phyloP scores from a whole-genome alignment of 345 rosid genomes.

The Raphanus raphanistrum region DNA sequence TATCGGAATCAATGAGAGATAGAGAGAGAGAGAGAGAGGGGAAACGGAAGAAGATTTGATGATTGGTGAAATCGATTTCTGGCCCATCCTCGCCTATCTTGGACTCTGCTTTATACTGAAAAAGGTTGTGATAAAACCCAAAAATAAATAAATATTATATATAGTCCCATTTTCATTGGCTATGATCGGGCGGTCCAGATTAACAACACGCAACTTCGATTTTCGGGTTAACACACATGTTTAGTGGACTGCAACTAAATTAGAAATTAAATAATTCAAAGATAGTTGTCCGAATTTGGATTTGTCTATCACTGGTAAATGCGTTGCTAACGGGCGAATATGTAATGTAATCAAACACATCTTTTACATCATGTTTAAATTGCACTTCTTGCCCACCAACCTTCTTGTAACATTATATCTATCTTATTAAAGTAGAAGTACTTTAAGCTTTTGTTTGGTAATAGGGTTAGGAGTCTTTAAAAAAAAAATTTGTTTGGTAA shows the following conservation, averaged over 20 bases:
- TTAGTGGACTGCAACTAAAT: not conserved
- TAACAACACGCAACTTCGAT: not conserved
- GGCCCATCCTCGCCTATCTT: slow-evolving; percentile 39
- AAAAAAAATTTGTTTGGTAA: no score
- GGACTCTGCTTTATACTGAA: slow-evolving; percentile 31
- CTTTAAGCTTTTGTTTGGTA: no score
- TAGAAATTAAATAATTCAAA: not conserved
- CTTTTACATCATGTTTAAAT: not conserved
- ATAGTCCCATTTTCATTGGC: slow-evolving; percentile 2
- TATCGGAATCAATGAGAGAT: not conserved
- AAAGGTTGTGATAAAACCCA: slow-evolving; percentile 20
- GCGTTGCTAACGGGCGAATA: not conserved
- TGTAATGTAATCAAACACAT: not conserved
- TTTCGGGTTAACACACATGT: slow-evolving; percentile 19
- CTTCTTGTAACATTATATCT: not conserved
- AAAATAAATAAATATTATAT: not conserved
- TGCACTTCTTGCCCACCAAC: not conserved
- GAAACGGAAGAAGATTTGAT: not conserved
- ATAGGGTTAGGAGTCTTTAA: no score
- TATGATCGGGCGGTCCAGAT: slow-evolving; percentile 30
- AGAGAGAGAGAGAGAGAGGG: not conserved
- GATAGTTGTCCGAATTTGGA: slow-evolving; percentile 1
- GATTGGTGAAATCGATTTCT: slow-evolving; percentile 30
- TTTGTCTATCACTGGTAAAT: not conserved
- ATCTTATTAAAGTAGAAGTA: no score